phyloP scores from a whole-genome alignment of 768 basidiomycete genomes.

The Rubroboletus pulcherrimus region DNA sequence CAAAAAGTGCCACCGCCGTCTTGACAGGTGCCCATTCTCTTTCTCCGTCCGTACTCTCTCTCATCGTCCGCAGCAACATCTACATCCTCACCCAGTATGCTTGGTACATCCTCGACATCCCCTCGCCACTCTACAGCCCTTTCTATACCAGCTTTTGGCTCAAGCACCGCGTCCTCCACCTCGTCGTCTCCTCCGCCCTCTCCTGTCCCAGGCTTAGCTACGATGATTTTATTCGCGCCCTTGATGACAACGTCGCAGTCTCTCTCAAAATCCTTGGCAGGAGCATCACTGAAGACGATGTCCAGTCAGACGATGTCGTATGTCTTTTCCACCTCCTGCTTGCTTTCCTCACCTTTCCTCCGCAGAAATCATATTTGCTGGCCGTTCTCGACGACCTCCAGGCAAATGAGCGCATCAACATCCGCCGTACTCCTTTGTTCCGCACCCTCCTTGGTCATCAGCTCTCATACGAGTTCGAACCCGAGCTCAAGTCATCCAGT shows the following conservation, averaged over 20 bases:
- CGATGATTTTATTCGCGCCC: constrained; percentile 35
- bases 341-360: constrained; percentile 1
- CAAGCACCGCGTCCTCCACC: constrained; percentile 47
- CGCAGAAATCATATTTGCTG: constrained; percentile 44
- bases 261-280: constrained; percentile 42
- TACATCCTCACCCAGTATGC: constrained; percentile 59
- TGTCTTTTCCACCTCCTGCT: constrained; percentile 17
- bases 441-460: constrained; percentile 30
- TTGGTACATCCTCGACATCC: constrained; percentile 65
- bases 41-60: not conserved
- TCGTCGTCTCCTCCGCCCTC: constrained; percentile 39
- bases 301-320: constrained; percentile 47
- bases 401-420: constrained; percentile 27
- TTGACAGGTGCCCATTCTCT: constrained; percentile 42
- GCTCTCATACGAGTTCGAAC: constrained; percentile 21
- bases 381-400: constrained; percentile 39
- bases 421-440: constrained; percentile 41
- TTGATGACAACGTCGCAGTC: constrained; percentile 33
- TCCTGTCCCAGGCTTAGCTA: constrained; percentile 36
- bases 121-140: constrained; percentile 42
- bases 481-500: constrained; percentile 7
- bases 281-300: constrained; percentile 38
- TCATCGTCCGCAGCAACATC: constrained; percentile 46
- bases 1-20: constrained; percentile 15
- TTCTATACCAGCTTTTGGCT: constrained; percentile 49